Base-by-base conservation (phyloP, 2,329 filamentous ascomycete species). In the Fusarium miscanthi region DNA sequence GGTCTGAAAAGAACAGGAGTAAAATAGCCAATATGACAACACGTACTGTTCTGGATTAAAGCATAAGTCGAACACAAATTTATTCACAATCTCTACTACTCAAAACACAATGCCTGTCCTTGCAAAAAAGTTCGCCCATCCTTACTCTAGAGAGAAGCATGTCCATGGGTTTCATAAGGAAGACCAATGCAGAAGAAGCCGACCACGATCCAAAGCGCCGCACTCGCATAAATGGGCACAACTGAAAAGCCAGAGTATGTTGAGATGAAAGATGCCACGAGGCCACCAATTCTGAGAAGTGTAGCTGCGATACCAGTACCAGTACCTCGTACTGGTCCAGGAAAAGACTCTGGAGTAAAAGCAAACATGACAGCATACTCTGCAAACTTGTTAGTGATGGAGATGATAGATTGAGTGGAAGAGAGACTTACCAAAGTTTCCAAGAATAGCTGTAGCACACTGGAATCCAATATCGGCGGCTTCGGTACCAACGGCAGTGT, bases 311-410 rank as follows among this genome's bases (percentile, higher is more conserved):
- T 73, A 3, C 87, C 86, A 7, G 84, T 86, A 2, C 85, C 87
- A 1, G 87, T 88, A 33, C 87, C 87, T n/a, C 87, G 80, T 49
- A 85, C 82, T 0, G 86, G 85, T 3, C 84, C 86, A 2, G 87
- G 87, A 78, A 89, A 89, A 8, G 86, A 85, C 23, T 66, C 87
- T 0, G 87, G 87, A 0, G 87, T 89, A 72, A 82, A 85, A 9
- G 59, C 59, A 38, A 58, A 61, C 59, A 61, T 61, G 16, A 61
- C 31, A 8, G 58, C 58, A 31, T 61, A 61, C 25, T 61, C 58
- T 61, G 23, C 8, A 21, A 6, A 6, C 4, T 8, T 30, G 16
- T 61, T 6, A 57, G 49, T n/a, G 4, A 5, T 21, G 30, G 10
- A 21, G 21, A 30, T 16, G 14, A 5, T 4, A n/a, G 4, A 53